These are phyloP conservation scores for Zoysia pacifica DNA, from an alignment of 176 grass and related monocot species.

Conservation along the genomic window DNA sequence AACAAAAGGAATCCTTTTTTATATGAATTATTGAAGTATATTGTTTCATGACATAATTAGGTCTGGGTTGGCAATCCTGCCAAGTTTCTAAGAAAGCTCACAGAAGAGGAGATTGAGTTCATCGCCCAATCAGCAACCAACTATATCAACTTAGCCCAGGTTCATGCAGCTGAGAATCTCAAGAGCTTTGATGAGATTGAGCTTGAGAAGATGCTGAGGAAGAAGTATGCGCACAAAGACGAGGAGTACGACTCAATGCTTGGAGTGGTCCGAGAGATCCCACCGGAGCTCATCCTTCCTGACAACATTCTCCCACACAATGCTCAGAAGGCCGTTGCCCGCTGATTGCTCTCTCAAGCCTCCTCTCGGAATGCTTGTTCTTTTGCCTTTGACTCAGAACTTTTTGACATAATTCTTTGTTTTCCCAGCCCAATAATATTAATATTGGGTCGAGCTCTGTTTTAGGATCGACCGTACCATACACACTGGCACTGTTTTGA, in stretches of 20 bases:
- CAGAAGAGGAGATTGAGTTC: conserved; percentile 81
- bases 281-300: conserved; percentile 70
- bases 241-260: conserved; percentile 95
- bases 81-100: conserved; percentile 94
- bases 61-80: conserved; percentile 97
- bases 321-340: conserved; percentile 53
- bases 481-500: conserved; percentile 31
- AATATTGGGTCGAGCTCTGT: conserved; percentile 74
- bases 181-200: conserved; percentile 94
- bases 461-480: conserved; percentile 67
- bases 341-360: conserved; percentile 31
- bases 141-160: conserved; percentile 85
- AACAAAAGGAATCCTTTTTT: not conserved
- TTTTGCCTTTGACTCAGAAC: conserved; percentile 43
- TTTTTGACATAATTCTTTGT: conserved; percentile 54
- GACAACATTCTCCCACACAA: conserved; percentile 78
- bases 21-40: conserved; percentile 18
- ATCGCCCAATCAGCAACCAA: conserved; percentile 80
- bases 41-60: conserved; percentile 36
- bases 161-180: conserved; percentile 84
- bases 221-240: conserved; percentile 74
- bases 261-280: conserved; percentile 77
- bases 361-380: conserved; percentile 1
- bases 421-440: conserved; percentile 69
- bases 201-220: conserved; percentile 82